phyloP scores from a whole-genome alignment of 2,329 filamentous ascomycete species.

The Diplodia seriata region DNA sequence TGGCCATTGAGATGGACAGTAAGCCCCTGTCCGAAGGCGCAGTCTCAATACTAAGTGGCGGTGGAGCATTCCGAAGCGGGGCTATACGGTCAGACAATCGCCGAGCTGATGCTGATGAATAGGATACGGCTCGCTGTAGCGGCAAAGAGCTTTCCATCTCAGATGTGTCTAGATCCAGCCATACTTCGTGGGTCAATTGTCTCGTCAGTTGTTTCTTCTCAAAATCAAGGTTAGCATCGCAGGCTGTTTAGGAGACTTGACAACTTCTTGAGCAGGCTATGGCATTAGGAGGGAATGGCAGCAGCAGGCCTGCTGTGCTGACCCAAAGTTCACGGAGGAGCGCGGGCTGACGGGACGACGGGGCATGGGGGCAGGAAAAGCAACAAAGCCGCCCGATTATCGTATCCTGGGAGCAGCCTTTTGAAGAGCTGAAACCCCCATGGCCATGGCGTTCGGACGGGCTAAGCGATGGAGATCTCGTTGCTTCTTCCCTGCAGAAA shows the following conservation, averaged over 20 bases:
- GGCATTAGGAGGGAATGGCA: not conserved
- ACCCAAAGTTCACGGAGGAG: not conserved
- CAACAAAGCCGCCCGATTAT: not conserved
- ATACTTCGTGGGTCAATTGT: not conserved
- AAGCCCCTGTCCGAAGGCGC: not conserved
- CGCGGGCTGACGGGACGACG: conserved; percentile 1
- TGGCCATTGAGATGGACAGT: conserved; percentile 3
- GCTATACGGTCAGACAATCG: not conserved
- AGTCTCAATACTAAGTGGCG: not conserved
- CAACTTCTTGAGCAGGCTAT: not conserved
- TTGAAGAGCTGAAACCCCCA: conserved; percentile 7
- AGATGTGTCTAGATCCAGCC: not conserved
- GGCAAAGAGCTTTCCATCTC: not conserved
- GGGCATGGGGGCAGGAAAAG: not conserved
- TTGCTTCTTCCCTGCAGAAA: conserved; percentile 2
- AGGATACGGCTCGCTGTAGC: not conserved
- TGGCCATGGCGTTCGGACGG: not conserved
- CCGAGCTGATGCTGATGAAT: not conserved
- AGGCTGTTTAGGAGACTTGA: not conserved
- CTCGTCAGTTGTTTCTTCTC: not conserved
- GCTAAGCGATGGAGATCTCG: conserved; percentile 13
- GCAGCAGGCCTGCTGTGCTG: conserved; percentile 4
- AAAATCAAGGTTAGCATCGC: not conserved
- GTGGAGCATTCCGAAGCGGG: not conserved
- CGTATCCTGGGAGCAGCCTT: not conserved